Base-by-base conservation (phyloP, 805 yeast species). In the Candida pini region DNA sequence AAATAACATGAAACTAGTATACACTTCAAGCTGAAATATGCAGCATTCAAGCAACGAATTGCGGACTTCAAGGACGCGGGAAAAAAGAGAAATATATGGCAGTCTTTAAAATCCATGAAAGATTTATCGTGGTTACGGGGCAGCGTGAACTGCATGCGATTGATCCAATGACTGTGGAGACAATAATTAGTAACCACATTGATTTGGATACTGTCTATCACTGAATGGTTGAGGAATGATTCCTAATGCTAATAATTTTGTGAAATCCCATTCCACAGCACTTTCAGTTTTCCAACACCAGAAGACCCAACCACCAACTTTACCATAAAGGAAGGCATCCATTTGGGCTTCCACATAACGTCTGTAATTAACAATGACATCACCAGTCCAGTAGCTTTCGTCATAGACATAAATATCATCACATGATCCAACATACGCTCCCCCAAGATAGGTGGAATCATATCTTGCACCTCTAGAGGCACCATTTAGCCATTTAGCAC, bases 201-300 rank as follows among this genome's bases (percentile, higher is more conserved):
- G 62, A 36, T 49, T 46, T n/a, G 46, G 44, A 32, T 36, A 55
- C 39, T 35, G 35, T 47, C 63, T 57, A 21, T 40, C 46, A 30
- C 33, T 26, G 27, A 87, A 63, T 18, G 97, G 96, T 57, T 75
- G 81, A 30, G 97, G 96, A 71, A 89, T 80, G 26, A 86, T 54
- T 18, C 76, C 79, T 36, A 71, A 58, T 14, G 58, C 66, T 15
- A 73, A 59, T 48, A 89, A 71, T 44, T 66, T 64, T 49, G 69
- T 66, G 64, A 84, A 71, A 61, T 85, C 95, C 97, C 97, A 89
- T 58, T 89, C 96, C 35, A 81, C 56, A 15, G 85, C 67, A 46
- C 61, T 62, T 62, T 89, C 96, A 18, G 95, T 83, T 69, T 88
- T 89, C 81, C 86, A 88, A 58, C 81, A 76, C 97, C 97, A 89